Base-by-base conservation (phyloP, 805 yeast species). In the Priceomyces carsonii region DNA sequence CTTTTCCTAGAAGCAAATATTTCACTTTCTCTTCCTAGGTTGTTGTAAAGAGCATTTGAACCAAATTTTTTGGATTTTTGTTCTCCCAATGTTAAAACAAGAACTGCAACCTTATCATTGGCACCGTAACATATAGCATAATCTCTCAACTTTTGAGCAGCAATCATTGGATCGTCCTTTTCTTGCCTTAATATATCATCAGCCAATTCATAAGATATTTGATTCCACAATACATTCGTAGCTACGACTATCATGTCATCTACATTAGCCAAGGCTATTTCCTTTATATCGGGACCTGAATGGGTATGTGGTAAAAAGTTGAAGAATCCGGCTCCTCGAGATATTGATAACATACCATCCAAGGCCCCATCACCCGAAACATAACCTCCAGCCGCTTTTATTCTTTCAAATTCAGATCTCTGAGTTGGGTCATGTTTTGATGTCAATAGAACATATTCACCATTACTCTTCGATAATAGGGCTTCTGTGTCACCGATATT, bases 81-180 rank as follows among this genome's bases (percentile, higher is more conserved):
- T 42, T 79, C 79, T 35, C 80, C 79, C 30, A 82, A 67, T 1
- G 90, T 79, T 14, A 91, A 57, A 9, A 93, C 95, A 58, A 87
- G 77, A 4, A 88, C 93, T 10, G 90, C 78, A 8, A 85, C 71
- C 48, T 86, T 86, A 29, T 85, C 89, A 2, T 74, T 64, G 26
- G 91, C 83, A 15, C 98, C 98, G 58, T 89, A 93, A 1, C 96
- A 82, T 41, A 91, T 78, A 1, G 98, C 97, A 66, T 84, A 88
- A 59, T 93, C 99, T 52, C 98, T 78, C 47, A 93, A 69, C 52
- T 85, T 88, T 48, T 88, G 95, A 0, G 99, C 97, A 1, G 97
- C 97, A 17, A 80, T 57, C 79, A 87, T 82, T 2, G 97, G 95
- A 47, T 86, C 87, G 13, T 80, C 80, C 48, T 79, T 80, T 50